Evolutionary conservation across 1,284 basidiomycete species (phyloP).

Genomic region (Erythrobasidium hasegawianum): DNA sequence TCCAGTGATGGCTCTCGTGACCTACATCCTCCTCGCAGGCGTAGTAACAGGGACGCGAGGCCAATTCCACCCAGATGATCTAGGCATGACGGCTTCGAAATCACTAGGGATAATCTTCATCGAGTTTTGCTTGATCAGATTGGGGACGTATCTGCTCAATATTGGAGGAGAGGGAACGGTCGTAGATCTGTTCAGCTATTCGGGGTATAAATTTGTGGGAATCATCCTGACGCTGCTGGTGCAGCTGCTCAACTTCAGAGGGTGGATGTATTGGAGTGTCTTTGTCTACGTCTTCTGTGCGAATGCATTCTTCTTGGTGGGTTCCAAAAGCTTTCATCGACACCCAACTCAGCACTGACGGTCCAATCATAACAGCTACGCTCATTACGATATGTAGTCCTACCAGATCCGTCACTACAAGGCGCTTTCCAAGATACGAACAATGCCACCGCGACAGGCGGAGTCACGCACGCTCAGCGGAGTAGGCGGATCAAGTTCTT

Average conservation of each 20-base stretch:
- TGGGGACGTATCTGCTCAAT: slow-evolving; percentile 85
- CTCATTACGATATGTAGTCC: slow-evolving; percentile 81
- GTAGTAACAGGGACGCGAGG: slow-evolving; percentile 77
- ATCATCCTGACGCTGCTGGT: slow-evolving; percentile 67
- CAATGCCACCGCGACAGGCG: slow-evolving; percentile 53
- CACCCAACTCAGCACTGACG: not conserved
- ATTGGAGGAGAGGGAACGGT: slow-evolving; percentile 70
- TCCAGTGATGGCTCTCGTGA: slow-evolving; percentile 93
- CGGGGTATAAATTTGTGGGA: slow-evolving; percentile 96
- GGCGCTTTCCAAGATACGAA: slow-evolving; percentile 38
- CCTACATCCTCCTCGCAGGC: slow-evolving; percentile 81
- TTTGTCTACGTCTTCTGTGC: slow-evolving; percentile 83
- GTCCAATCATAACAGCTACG: slow-evolving; percentile 61
- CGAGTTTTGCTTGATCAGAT: slow-evolving; percentile 82
- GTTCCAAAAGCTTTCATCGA: slow-evolving; percentile 48
- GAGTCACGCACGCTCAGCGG: slow-evolving; percentile 73
- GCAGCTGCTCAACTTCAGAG: slow-evolving; percentile 60
- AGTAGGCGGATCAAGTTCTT: slow-evolving; percentile 78
- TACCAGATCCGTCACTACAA: slow-evolving; percentile 61
- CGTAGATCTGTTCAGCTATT: slow-evolving; percentile 63
- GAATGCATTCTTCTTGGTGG: slow-evolving; percentile 88
- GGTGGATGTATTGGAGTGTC: slow-evolving; percentile 62
- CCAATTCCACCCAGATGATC: slow-evolving; percentile 82
- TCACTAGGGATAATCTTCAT: slow-evolving; percentile 60
- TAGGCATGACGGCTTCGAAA: slow-evolving; percentile 79